These are phyloP conservation scores for Pseudocercospora pini-densiflorae DNA, from an alignment of 2,329 filamentous ascomycete genomes.

Conservation along the genomic window DNA sequence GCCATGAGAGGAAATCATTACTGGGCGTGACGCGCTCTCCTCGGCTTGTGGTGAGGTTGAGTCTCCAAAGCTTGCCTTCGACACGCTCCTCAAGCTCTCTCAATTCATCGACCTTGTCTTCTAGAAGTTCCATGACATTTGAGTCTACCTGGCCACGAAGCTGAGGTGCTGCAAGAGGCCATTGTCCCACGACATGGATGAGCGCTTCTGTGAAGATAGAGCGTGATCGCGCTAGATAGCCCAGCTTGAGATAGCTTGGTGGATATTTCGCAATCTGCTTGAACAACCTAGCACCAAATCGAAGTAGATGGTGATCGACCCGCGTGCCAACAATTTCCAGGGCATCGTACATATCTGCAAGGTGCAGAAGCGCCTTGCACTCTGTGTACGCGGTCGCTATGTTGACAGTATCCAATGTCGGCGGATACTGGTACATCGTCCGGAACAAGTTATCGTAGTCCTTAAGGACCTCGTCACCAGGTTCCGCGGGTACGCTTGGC, in stretches of 20 bases:
- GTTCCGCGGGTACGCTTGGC: conserved; percentile 54
- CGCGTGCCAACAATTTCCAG: conserved; percentile 84
- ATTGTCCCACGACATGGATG: conserved; percentile 92
- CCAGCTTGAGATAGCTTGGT: conserved; percentile 86
- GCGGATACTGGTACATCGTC: conserved; percentile 93
- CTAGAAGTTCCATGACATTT: conserved; percentile 82
- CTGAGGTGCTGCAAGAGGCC: conserved; percentile 80
- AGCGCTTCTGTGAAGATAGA: conserved; percentile 78
- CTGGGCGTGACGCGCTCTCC: conserved; percentile 82
- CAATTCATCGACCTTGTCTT: conserved; percentile 93
- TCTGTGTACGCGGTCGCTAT: conserved; percentile 93
- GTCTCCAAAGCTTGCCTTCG: conserved; percentile 79
- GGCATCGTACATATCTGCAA: conserved; percentile 96
- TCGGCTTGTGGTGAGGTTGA: conserved; percentile 75
- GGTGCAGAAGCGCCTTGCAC: conserved; percentile 83
- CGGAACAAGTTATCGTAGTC: conserved; percentile 97
- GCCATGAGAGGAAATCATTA: conserved; percentile 86
- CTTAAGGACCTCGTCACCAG: conserved; percentile 73
- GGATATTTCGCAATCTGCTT: conserved; percentile 98
- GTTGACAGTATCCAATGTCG: conserved; percentile 79
- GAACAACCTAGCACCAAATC: conserved; percentile 89
- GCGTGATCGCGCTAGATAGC: conserved; percentile 81
- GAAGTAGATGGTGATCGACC: conserved; percentile 90
- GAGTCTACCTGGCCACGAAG: conserved; percentile 75
- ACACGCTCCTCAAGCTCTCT: conserved; percentile 80